These are phyloP conservation scores for Pythium angustatum DNA, from an alignment of 352 stramenopile species.

Conservation along the genomic window DNA sequence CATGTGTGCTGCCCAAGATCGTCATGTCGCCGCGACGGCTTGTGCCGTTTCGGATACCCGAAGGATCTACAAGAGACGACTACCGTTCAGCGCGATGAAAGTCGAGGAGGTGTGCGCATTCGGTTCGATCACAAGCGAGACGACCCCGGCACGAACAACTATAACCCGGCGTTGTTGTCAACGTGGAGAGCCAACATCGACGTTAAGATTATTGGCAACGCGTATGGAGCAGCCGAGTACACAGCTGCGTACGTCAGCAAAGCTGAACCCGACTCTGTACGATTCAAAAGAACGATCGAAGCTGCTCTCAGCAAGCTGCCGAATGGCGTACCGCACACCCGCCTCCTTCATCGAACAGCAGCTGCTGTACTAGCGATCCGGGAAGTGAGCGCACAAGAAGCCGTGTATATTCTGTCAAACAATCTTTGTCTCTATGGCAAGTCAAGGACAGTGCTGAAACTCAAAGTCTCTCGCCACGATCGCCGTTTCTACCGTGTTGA, in stretches of 20 bases:
- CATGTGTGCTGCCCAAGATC: slow-evolving; percentile 11
- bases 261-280: slow-evolving; percentile 24
- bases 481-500: slow-evolving; percentile 1
- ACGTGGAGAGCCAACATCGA: slow-evolving; percentile 35
- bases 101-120: not conserved
- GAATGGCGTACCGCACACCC: not conserved
- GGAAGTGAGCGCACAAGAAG: slow-evolving; percentile 17
- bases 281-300: slow-evolving; percentile 12
- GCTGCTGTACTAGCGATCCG: slow-evolving; percentile 1
- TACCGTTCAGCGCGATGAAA: not conserved
- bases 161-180: not conserved
- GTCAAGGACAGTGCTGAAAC: not conserved
- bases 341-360: not conserved
- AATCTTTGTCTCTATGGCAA: slow-evolving; percentile 3
- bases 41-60: slow-evolving; percentile 8
- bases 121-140: slow-evolving; percentile 5
- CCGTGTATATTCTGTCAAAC: slow-evolving; percentile 10
- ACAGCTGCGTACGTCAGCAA: slow-evolving; percentile 37
- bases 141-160: slow-evolving; percentile 11
- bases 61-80: not conserved
- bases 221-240: slow-evolving; percentile 32
- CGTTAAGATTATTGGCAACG: slow-evolving; percentile 30
- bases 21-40: slow-evolving; percentile 11
- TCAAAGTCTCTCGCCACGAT: slow-evolving; percentile 7
- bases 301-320: not conserved